These are phyloP conservation scores for Fusarium sp. DNA, from an alignment of 2,329 filamentous ascomycete genomes.

Conservation along the genomic window DNA sequence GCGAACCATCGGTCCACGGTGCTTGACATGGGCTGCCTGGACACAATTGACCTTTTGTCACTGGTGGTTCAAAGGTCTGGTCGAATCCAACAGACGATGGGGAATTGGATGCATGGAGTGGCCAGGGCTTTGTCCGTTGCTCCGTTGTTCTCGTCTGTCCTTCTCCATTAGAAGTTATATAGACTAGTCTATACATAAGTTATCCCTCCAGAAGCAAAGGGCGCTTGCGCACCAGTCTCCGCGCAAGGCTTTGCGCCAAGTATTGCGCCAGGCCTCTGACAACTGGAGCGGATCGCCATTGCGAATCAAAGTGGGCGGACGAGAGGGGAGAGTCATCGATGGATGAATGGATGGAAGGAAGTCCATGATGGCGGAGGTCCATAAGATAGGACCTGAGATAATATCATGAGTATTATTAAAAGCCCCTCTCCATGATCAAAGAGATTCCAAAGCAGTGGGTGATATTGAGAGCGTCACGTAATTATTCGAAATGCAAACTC, in stretches of 20 bases:
- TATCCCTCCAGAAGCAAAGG: not conserved
- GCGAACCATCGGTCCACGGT: constrained; percentile 12
- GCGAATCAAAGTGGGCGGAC: constrained; percentile 25
- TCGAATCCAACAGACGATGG: not conserved
- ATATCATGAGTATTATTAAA: constrained; percentile 35
- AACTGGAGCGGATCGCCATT: constrained; percentile 47
- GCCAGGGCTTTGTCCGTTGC: constrained; percentile 1
- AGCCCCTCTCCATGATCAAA: constrained; percentile 1
- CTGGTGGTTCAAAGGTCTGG: constrained; percentile 11
- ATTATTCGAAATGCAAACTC: constrained; percentile 26
- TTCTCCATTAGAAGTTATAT: constrained; percentile 11
- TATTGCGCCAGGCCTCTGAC: constrained; percentile 31
- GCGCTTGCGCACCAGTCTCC: constrained; percentile 7
- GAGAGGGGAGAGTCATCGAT: constrained; percentile 22
- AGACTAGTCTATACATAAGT: not conserved
- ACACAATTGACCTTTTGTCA: constrained; percentile 5
- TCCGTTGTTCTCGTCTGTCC: not conserved
- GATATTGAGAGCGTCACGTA: constrained; percentile 26
- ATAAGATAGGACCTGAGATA: not conserved
- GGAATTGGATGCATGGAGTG: constrained; percentile 9
- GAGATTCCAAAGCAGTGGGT: not conserved
- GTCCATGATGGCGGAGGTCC: constrained; percentile 38
- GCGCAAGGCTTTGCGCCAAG: constrained; percentile 29
- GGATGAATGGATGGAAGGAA: constrained; percentile 29
- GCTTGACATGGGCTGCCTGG: constrained; percentile 5